A percentile compares a stretch with the other conserved stretches of the same genome.
phyloP scores from a whole-genome alignment of 306 rosid species.

The Fragaria ananassa region DNA sequence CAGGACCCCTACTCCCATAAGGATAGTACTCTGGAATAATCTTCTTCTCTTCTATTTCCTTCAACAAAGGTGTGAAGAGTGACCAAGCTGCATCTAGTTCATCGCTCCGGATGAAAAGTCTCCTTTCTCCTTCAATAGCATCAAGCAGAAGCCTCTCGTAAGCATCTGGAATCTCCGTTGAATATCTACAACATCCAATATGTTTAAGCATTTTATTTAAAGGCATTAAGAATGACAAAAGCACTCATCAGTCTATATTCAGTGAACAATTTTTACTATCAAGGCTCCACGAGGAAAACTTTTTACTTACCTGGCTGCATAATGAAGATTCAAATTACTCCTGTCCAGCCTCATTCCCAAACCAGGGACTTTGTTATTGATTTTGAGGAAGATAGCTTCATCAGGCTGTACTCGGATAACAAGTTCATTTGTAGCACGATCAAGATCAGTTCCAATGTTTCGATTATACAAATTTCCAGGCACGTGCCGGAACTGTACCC shows the following conservation, averaged over 20 bases:
- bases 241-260: not conserved
- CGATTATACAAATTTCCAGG: conserved; percentile 84
- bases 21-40: conserved; percentile 84
- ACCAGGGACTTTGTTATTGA: conserved; percentile 90
- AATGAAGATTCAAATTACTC: conserved; percentile 78
- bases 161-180: conserved; percentile 92
- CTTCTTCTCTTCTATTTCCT: conserved; percentile 71
- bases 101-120: conserved; percentile 86
- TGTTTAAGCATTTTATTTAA: not conserved
- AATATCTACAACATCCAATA: conserved; percentile 44
- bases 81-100: conserved; percentile 89
- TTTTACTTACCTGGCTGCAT: conserved; percentile 69
- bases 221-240: not conserved
- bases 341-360: conserved; percentile 85
- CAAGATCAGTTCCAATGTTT: conserved; percentile 72
- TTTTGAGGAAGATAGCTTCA: conserved; percentile 82
- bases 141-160: conserved; percentile 88
- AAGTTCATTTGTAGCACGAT: conserved; percentile 73
- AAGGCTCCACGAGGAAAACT: not conserved
- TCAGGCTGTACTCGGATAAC: conserved; percentile 93
- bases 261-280: not conserved
- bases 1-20: conserved; percentile 86
- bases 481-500: conserved; percentile 90
- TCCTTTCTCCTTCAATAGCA: conserved; percentile 88
- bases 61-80: conserved; percentile 72